Conservation (phyloP, 148 eudicot genomes). For the Cornus suecica region DNA sequence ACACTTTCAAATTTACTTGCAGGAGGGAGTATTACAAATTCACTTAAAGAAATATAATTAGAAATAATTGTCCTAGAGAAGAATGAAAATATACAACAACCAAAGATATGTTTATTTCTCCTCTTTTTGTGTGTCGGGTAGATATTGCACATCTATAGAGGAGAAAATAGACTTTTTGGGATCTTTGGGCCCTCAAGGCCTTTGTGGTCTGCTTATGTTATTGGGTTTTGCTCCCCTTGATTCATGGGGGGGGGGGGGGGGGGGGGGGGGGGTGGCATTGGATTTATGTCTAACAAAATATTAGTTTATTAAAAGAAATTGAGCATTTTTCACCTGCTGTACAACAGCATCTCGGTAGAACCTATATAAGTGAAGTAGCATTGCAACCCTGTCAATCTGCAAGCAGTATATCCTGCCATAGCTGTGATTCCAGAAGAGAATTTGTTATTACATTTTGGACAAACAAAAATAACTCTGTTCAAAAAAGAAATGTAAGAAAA, state of each 20-base stretch:
- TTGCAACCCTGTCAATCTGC: conserved; percentile 91
- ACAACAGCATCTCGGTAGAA: conserved; percentile 98
- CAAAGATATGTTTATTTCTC: too few species aligned
- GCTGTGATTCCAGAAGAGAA: conserved; percentile 39
- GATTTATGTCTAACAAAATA: background rate
- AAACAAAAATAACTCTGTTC: conserved; percentile 1
- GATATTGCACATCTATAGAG: too few species aligned
- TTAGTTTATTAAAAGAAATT: background rate
- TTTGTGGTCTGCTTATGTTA: too few species aligned
- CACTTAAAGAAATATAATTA: background rate
- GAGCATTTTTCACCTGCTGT: conserved; percentile 63
- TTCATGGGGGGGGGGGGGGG: too few species aligned
- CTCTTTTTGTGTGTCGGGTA: too few species aligned
- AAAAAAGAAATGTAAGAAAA: background rate
- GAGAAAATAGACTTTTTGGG: too few species aligned
- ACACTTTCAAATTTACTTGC: background rate
- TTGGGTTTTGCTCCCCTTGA: too few species aligned
- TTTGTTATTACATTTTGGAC: conserved; percentile 6
- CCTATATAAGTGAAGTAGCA: conserved; percentile 87
- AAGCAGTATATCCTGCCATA: conserved; percentile 98
- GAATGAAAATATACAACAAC: too few species aligned
- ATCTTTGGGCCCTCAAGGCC: too few species aligned
- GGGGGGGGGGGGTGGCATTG: too few species aligned
- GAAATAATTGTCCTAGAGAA: too few species aligned
- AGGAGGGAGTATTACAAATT: background rate